Evolutionary conservation across 169 alveolate genomes (phyloP).

Genomic region (Cryptosporidium tyzzeri): DNA sequence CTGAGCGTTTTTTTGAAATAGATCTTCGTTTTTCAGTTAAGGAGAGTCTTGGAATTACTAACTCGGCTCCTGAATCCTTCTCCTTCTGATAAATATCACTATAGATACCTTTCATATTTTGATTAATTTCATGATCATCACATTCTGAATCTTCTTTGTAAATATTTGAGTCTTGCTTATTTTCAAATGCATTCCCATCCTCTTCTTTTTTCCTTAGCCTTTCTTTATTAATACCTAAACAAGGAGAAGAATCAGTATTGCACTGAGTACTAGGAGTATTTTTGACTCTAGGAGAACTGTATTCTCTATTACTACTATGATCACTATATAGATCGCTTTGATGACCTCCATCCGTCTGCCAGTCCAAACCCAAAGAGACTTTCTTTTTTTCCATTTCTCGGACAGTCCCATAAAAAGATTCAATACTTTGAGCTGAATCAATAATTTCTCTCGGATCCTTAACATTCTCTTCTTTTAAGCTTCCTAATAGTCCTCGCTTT

Average conservation of each 20-base stretch:
- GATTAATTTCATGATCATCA: neutral
- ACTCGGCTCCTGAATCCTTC: neutral
- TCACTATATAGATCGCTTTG: neutral
- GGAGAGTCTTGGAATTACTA: slow-evolving; percentile 17
- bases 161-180: neutral
- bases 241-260: slow-evolving; percentile 56
- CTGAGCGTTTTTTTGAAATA: neutral
- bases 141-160: neutral
- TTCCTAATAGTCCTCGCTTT: slow-evolving; percentile 21
- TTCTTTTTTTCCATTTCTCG: slow-evolving; percentile 11
- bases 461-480: slow-evolving; percentile 29
- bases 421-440: slow-evolving; percentile 18
- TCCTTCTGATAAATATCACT: neutral
- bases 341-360: slow-evolving; percentile 6
- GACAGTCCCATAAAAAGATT: slow-evolving; percentile 6
- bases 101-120: neutral
- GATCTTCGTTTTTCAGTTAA: slow-evolving; percentile 24
- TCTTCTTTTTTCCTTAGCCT: neutral
- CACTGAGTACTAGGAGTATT: slow-evolving; percentile 53
- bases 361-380: slow-evolving; percentile 25
- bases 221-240: neutral
- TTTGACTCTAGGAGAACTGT: slow-evolving; percentile 30
- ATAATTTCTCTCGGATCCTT: slow-evolving; percentile 43
- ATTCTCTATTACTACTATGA: neutral
- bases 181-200: neutral